phyloP scores from a whole-genome alignment of 116 monocot genomes.

The Zostera marina region DNA sequence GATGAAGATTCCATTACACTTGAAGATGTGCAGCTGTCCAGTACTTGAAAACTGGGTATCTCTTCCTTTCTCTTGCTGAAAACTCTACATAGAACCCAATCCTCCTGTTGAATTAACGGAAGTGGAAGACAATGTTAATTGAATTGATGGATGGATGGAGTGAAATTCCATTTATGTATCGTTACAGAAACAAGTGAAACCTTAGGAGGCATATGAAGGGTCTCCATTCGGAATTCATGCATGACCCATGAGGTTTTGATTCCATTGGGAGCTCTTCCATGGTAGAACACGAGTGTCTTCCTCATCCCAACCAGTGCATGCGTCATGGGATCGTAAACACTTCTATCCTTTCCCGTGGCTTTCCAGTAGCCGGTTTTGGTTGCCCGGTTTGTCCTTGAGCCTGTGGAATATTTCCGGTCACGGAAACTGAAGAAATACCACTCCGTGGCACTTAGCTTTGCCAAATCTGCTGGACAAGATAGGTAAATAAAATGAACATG shows the following conservation, averaged over 20 bases:
- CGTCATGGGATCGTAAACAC: constrained; percentile 13
- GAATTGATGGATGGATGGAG: neutral
- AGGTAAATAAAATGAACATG: neutral
- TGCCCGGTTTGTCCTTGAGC: constrained; percentile 39
- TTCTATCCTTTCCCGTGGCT: constrained; percentile 37
- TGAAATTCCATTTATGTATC: too few species aligned
- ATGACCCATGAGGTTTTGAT: constrained; percentile 75
- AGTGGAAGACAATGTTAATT: neutral
- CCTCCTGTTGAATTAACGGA: constrained; percentile 33
- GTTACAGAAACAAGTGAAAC: constrained; percentile 17
- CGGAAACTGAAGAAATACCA: constrained; percentile 68
- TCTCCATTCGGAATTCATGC: constrained; percentile 79
- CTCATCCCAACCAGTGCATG: constrained; percentile 43
- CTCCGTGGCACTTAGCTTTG: constrained; percentile 32
- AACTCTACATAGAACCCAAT: constrained; percentile 89
- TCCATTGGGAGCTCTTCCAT: constrained; percentile 74
- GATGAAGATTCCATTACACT: neutral
- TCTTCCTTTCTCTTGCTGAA: constrained; percentile 59
- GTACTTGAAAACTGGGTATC: neutral
- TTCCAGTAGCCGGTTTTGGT: constrained; percentile 42
- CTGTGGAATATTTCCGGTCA: constrained; percentile 45
- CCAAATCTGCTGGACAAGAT: constrained; percentile 13
- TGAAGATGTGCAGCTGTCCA: constrained; percentile 5
- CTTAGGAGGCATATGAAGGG: constrained; percentile 46
- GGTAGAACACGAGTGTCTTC: constrained; percentile 84